phyloP scores from a whole-genome alignment of 169 alveolate genomes.

The Plasmodium blacklocki region DNA sequence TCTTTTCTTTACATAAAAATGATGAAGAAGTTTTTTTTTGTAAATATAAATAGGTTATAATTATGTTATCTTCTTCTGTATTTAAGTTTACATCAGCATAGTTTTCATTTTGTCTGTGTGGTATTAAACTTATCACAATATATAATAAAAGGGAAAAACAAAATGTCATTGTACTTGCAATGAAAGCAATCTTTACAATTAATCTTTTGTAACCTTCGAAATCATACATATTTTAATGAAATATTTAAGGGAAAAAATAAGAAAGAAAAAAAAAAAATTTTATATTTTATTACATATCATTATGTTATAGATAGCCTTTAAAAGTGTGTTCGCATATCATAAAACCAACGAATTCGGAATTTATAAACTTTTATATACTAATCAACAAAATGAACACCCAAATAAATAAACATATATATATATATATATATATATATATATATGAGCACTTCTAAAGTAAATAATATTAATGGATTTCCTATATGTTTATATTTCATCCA shows the following conservation, averaged over 20 bases:
- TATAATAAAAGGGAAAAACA: constrained; percentile 20
- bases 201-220: constrained; percentile 22
- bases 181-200: constrained; percentile 25
- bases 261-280: too few species aligned
- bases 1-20: not conserved
- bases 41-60: constrained; percentile 45
- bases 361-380: too few species aligned
- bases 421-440: too few species aligned
- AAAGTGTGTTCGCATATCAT: too few species aligned
- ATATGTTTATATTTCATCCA: too few species aligned
- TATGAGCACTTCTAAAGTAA: too few species aligned
- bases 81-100: constrained; percentile 39
- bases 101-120: constrained; percentile 16
- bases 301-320: too few species aligned
- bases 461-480: too few species aligned
- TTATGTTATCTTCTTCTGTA: constrained; percentile 8
- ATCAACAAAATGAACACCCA: not conserved
- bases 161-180: constrained; percentile 45
- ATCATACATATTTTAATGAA: not conserved
- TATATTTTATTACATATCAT: too few species aligned
- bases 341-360: too few species aligned
- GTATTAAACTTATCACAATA: constrained; percentile 14
- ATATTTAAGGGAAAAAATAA: not conserved
- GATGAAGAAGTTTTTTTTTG: not conserved
- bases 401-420: not conserved